These are phyloP conservation scores for Thelonectria olida DNA, from an alignment of 2,329 filamentous ascomycete species.

Conservation along the genomic window DNA sequence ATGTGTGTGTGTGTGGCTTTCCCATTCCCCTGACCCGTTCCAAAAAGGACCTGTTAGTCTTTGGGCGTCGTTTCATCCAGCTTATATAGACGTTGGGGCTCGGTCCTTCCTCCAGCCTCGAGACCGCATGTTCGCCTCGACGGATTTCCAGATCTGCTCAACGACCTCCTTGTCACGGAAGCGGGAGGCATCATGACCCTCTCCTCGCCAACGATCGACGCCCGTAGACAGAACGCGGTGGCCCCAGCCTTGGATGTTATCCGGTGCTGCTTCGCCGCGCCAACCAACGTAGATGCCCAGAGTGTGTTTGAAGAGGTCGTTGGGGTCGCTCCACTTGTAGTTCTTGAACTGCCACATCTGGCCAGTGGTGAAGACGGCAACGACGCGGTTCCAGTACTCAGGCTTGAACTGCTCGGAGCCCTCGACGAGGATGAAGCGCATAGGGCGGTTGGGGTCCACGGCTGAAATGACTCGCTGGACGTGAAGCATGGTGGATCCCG, in stretches of 20 bases:
- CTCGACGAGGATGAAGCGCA: constrained; percentile 96
- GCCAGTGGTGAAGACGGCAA: constrained; percentile 96
- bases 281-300: constrained; percentile 91
- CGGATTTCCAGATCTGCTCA: constrained; percentile 88
- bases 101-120: constrained; percentile 84
- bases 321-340: constrained; percentile 93
- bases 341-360: constrained; percentile 99
- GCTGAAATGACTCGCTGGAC: constrained; percentile 80
- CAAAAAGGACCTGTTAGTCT: constrained; percentile 1
- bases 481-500: constrained; percentile 82
- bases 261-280: constrained; percentile 83
- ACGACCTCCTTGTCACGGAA: constrained; percentile 95
- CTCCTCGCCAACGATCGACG: constrained; percentile 83
- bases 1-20: constrained; percentile 11
- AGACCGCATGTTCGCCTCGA: constrained; percentile 87
- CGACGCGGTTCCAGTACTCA: constrained; percentile 95
- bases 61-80: neutral
- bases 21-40: constrained; percentile 9
- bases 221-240: constrained; percentile 80
- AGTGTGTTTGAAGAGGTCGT: constrained; percentile 89
- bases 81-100: constrained; percentile 64
- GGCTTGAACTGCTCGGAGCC: constrained; percentile 95
- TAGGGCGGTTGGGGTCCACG: constrained; percentile 75
- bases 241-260: constrained; percentile 84
- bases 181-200: constrained; percentile 62